phyloP scores from a whole-genome alignment of 306 rosid species.

The Castanospermum australe region DNA sequence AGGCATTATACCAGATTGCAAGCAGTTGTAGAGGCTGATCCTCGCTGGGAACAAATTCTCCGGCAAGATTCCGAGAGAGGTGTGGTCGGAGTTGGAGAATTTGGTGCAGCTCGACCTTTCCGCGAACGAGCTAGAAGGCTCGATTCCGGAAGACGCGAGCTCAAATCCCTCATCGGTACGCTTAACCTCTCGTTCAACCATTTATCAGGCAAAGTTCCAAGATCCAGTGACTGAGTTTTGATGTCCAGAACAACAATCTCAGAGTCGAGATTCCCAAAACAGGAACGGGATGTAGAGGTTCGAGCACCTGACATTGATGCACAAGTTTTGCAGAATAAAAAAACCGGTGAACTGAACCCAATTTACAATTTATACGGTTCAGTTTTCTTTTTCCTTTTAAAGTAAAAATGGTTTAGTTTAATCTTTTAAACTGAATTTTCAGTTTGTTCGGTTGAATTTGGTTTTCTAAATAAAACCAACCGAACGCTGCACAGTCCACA shows the following conservation, averaged over 20 bases:
- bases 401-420: no score
- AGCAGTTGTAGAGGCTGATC: constrained; percentile 54
- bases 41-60: constrained; percentile 48
- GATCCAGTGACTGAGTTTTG: constrained; percentile 61
- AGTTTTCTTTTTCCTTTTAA: no score
- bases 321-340: no score
- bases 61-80: constrained; percentile 50
- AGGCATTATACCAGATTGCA: no score
- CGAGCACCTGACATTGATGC: no score
- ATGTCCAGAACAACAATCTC: constrained; percentile 58
- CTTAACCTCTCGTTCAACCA: constrained; percentile 67
- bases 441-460: no score
- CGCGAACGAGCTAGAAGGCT: constrained; percentile 44
- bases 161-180: constrained; percentile 55
- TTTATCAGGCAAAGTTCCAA: constrained; percentile 53
- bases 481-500: no score
- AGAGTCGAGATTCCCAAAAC: constrained; percentile 70
- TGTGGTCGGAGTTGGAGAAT: constrained; percentile 52
- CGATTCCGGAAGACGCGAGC: constrained; percentile 51
- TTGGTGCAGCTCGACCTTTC: constrained; percentile 60
- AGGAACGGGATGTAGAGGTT: no score
- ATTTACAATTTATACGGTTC: no score
- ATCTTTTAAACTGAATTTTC: no score
- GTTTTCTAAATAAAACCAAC: no score
- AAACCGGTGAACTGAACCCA: no score